phyloP scores from a whole-genome alignment of 129 eudicot genomes.

The Daucus carota region DH1_v3.0 NC_030387.2:12620001-12620500 shows the following conservation, averaged over 20 bases:
- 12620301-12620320: not conserved
- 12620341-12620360: not conserved
- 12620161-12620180: not conserved
- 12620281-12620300: no score
- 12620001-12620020: not conserved
- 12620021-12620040: not conserved
- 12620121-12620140: conserved; percentile 5
- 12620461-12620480: no score
- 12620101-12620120: not conserved
- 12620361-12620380: no score
- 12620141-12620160: not conserved
- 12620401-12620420: no score
- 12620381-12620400: no score
- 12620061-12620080: not conserved
- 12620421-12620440: no score
- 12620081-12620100: not conserved
- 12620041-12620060: not conserved
- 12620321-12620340: not conserved
- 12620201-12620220: not conserved
- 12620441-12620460: no score
- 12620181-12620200: not conserved
- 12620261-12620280: not conserved
- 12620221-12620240: not conserved
- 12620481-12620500: no score
- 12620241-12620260: not conserved